Conservation (phyloP, 148 eudicot species). For the Oxyria digyna region DNA sequence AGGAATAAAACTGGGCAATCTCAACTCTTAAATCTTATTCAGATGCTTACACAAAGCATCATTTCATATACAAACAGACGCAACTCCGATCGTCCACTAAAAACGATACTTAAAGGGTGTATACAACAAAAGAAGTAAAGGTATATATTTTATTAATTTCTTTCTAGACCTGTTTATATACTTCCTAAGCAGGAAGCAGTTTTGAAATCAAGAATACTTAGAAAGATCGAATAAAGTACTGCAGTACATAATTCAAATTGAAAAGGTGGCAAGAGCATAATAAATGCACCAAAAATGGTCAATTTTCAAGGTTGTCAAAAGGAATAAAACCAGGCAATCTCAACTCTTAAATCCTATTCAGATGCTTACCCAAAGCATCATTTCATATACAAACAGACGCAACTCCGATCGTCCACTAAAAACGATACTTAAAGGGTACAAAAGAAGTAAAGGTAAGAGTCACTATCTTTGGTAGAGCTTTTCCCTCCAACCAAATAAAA, state of each 20-base stretch:
- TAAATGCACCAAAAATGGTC: background rate
- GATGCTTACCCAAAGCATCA: background rate
- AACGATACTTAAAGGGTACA: background rate
- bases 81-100: background rate
- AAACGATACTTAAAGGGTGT: background rate
- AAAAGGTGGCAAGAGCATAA: background rate
- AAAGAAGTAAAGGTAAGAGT: background rate
- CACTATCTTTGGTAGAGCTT: conserved; percentile 1
- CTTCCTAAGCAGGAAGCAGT: too few relatives aligned
- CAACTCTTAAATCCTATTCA: background rate
- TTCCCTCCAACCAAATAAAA: conserved; percentile 6
- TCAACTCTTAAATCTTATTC: background rate
- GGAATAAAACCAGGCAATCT: background rate
- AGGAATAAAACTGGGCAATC: background rate
- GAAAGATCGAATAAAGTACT: too few relatives aligned
- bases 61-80: background rate
- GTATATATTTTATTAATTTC: too few relatives aligned
- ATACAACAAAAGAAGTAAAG: too few relatives aligned
- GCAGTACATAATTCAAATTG: too few relatives aligned
- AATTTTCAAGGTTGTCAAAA: background rate
- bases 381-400: background rate
- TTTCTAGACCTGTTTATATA: too few relatives aligned
- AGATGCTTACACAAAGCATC: background rate
- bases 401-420: background rate
- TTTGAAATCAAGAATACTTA: too few relatives aligned